These are phyloP conservation scores for Teunomyces lycoperdinae DNA, from an alignment of 805 yeast genomes.

Conservation along the genomic window DNA sequence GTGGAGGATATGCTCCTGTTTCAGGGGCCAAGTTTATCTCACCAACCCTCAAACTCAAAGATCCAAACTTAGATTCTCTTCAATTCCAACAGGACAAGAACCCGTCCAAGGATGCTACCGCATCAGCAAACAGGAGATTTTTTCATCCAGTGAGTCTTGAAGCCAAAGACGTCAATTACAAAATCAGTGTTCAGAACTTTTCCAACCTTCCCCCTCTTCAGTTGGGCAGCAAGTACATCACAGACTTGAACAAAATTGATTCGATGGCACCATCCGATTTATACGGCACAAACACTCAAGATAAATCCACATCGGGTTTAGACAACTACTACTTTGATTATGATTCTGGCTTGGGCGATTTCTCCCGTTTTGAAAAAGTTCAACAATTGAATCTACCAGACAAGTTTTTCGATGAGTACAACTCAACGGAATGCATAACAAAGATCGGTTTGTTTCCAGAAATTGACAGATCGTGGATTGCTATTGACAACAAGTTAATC, in stretches of 20 bases:
- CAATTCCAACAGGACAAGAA: conserved; percentile 17
- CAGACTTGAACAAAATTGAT: conserved; percentile 55
- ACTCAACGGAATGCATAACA: conserved; percentile 60
- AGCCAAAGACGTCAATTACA: conserved; percentile 41
- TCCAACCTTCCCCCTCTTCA: conserved; percentile 51
- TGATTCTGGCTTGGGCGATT: conserved; percentile 45
- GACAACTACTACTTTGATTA: conserved; percentile 63
- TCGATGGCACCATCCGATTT: conserved; percentile 55
- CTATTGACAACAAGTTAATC: conserved; percentile 73
- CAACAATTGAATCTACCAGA: conserved; percentile 75
- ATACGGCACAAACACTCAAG: conserved; percentile 57
- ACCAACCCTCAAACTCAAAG: conserved; percentile 31
- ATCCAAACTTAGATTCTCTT: conserved; percentile 21
- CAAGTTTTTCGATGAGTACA: conserved; percentile 68
- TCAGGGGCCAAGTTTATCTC: conserved; percentile 21
- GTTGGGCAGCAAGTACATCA: conserved; percentile 63
- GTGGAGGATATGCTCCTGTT: background rate
- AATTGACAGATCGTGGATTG: conserved; percentile 80
- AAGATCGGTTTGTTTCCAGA: conserved; percentile 84
- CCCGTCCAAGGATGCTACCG: conserved; percentile 12
- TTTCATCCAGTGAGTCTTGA: conserved; percentile 34
- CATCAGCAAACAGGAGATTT: conserved; percentile 26
- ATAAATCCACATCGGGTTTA: conserved; percentile 41
- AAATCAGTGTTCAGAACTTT: conserved; percentile 47
- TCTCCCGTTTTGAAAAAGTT: conserved; percentile 75